phyloP scores from a whole-genome alignment of 163 green algal genomes.

The Smithsoniella earleae region DNA sequence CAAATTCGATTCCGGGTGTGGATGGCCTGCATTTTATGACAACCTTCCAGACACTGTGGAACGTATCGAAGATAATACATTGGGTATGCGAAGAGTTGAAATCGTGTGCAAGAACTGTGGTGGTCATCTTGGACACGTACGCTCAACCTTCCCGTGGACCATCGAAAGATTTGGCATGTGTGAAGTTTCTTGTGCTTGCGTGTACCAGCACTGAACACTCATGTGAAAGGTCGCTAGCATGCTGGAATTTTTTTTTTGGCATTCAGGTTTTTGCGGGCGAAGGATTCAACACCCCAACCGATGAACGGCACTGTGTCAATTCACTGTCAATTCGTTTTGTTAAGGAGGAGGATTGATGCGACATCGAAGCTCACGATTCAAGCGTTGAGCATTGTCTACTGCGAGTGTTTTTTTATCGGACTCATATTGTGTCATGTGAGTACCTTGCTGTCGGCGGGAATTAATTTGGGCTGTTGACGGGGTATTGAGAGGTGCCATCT shows the following conservation, averaged over 20 bases:
- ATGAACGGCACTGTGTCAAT: constrained; percentile 87
- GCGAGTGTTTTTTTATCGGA: too few species aligned
- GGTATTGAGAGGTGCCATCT: neutral
- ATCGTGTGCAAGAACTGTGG: constrained; percentile 71
- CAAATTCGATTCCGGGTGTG: constrained; percentile 78
- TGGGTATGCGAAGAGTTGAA: constrained; percentile 62
- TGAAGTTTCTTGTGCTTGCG: neutral
- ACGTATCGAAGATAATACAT: constrained; percentile 47
- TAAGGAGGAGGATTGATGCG: neutral
- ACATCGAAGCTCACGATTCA: neutral
- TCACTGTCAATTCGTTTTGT: constrained; percentile 63
- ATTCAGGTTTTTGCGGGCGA: constrained; percentile 40
- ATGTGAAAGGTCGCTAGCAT: neutral
- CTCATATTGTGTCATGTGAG: too few species aligned
- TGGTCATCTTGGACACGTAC: constrained; percentile 76
- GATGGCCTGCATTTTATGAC: constrained; percentile 74
- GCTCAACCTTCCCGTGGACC: neutral
- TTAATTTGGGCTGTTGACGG: neutral
- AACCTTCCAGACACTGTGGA: constrained; percentile 46
- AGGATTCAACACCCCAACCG: constrained; percentile 70
- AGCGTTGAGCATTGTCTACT: neutral
- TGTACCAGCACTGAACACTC: neutral
- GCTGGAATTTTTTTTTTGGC: neutral
- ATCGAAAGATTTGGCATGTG: neutral
- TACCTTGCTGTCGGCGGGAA: too few species aligned